Conservation (phyloP, 345 rosid genomes). For the Mercurialis annua region DNA sequence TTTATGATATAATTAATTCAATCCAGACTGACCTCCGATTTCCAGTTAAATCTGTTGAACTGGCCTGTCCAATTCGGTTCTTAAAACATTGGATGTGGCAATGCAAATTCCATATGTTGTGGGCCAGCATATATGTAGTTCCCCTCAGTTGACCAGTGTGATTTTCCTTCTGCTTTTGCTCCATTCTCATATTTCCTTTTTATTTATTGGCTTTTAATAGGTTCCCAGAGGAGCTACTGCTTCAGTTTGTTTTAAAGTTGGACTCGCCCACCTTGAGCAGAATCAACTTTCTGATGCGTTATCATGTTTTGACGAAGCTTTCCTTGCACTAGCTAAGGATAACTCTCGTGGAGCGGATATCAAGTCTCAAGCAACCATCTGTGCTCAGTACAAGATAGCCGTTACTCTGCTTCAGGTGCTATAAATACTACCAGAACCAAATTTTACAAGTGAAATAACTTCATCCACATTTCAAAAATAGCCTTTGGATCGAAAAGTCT, state of each 20-base stretch:
- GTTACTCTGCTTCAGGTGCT: slow-evolving; percentile 85
- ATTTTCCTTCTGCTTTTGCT: neutral
- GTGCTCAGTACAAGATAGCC: slow-evolving; percentile 96
- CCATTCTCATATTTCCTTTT: neutral
- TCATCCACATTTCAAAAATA: too few species aligned
- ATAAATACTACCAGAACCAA: neutral
- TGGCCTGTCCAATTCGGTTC: too few species aligned
- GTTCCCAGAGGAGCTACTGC: slow-evolving; percentile 97
- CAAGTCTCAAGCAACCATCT: slow-evolving; percentile 95
- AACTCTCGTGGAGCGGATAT: slow-evolving; percentile 93
- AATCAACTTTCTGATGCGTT: slow-evolving; percentile 97
- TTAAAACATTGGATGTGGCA: too few species aligned
- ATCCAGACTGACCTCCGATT: too few species aligned
- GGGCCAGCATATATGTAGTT: too few species aligned
- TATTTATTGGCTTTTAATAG: slow-evolving; percentile 33
- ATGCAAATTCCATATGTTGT: too few species aligned
- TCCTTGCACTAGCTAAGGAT: slow-evolving; percentile 95
- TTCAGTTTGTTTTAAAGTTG: slow-evolving; percentile 84
- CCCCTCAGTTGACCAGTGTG: neutral
- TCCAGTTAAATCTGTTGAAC: too few species aligned
- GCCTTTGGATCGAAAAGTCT: neutral
- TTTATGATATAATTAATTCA: too few species aligned
- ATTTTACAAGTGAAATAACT: slow-evolving; percentile 1
- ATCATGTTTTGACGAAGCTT: slow-evolving; percentile 94
- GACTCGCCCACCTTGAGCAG: slow-evolving; percentile 95